Evolutionary conservation across 2,329 filamentous ascomycete genomes (phyloP), one percentile per base, ranked within the genome.

Genomic region (Orbilia oligospora): DNA sequence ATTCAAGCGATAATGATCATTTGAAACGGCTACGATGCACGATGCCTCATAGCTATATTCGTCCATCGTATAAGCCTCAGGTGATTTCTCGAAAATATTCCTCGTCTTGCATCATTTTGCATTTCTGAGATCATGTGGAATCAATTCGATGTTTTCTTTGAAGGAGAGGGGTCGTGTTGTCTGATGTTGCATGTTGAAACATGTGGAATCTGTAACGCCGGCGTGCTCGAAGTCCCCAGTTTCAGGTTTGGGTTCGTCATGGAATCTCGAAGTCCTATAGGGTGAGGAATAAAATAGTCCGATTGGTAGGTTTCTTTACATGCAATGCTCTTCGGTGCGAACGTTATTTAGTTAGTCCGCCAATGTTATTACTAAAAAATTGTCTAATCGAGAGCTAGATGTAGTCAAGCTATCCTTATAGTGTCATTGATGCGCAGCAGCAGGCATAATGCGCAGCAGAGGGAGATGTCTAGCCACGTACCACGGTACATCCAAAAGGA

Each of bases 121-220:
- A 36, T 2, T 24, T 16, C 16, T 41, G 16, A 30, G 27, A 30
- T 30, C 27, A 30, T 30, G 27, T 30, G 27, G 27, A 6, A 22
- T 6, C 5, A 51, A 51, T 53, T 1, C 9, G n/a, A n/a, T n/a
- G n/a, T n/a, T 53, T 16, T 53, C 18, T 6, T 16, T 4, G 53
- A 20, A 56, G 27, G 44, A 18, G 56, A n/a, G 41, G 44, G 30
- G 56, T 61, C 56, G 56, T 44, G 36, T 61, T 44, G 56, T 58
- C 18, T 9, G 36, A n/a, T 61, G 56, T 61, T 61, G 56, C 56
- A 61, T 61, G 53, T 41, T 61, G 56, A 61, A 61, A 61, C 56
- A 44, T 44, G 27, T 36, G 36, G 55, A 44, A 61, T 61, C 55
- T 44, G 55, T 61, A 61, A 61, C 55, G 18, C 20, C 20, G 20